A percentile compares a stretch with the other conserved stretches of the same genome.
These are phyloP conservation scores for Cynara cardunculus DNA, from an alignment of 129 eudicot genomes.

Conservation along the genomic window DNA sequence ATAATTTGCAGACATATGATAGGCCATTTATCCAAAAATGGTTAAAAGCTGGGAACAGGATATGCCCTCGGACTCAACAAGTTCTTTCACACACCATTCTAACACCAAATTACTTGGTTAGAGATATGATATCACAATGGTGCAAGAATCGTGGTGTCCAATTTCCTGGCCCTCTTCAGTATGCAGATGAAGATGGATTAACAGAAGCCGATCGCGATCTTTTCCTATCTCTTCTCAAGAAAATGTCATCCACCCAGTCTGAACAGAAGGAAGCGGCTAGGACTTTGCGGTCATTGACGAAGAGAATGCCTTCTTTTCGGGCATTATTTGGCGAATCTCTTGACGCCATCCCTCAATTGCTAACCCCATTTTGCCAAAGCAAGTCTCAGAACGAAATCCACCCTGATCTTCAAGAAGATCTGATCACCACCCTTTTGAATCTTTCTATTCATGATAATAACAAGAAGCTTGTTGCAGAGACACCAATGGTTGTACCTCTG, in stretches of 20 bases:
- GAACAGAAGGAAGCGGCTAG: slow-evolving; percentile 89
- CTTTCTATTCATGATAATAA: slow-evolving; percentile 87
- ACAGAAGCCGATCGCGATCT: slow-evolving; percentile 59
- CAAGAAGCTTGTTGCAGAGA: slow-evolving; percentile 91
- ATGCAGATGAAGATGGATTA: slow-evolving; percentile 48
- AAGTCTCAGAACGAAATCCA: slow-evolving; percentile 39
- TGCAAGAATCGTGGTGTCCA: slow-evolving; percentile 72
- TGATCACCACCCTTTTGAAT: slow-evolving; percentile 80
- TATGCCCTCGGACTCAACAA: slow-evolving; percentile 84
- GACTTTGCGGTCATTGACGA: slow-evolving; percentile 67
- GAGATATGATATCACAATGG: slow-evolving; percentile 82
- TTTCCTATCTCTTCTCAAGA: slow-evolving; percentile 53
- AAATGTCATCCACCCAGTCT: slow-evolving; percentile 55
- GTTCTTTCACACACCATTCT: slow-evolving; percentile 86
- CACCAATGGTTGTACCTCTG: slow-evolving; percentile 67
- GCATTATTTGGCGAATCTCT: slow-evolving; percentile 74
- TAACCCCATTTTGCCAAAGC: slow-evolving; percentile 53
- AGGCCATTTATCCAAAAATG: slow-evolving; percentile 84
- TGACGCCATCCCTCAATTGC: slow-evolving; percentile 61
- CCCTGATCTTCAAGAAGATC: slow-evolving; percentile 83
- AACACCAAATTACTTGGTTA: slow-evolving; percentile 70
- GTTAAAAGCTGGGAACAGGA: slow-evolving; percentile 82
- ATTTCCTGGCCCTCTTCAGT: slow-evolving; percentile 48
- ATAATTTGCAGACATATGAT: slow-evolving; percentile 77
- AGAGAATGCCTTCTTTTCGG: slow-evolving; percentile 76